These are phyloP conservation scores for Melampsora abietis-canadensis DNA, from an alignment of 1,284 basidiomycete genomes.

Conservation along the genomic window DNA sequence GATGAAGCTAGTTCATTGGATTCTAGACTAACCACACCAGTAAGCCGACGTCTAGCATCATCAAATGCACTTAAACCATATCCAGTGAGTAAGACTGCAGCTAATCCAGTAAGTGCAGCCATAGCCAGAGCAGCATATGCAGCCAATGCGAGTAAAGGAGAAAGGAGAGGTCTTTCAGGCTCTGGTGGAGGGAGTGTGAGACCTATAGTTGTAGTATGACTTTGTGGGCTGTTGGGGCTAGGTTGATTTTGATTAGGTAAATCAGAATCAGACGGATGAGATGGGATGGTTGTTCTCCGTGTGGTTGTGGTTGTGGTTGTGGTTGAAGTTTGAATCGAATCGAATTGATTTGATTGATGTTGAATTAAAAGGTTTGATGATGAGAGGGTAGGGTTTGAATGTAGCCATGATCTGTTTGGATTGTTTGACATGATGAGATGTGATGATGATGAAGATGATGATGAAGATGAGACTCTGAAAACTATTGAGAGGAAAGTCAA, in stretches of 20 bases:
- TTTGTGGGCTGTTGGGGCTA: not conserved
- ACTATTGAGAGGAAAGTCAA: too few relatives aligned
- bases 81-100: conserved; percentile 19
- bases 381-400: too few relatives aligned
- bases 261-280: not conserved
- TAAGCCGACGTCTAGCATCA: conserved; percentile 16
- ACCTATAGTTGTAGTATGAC: not conserved
- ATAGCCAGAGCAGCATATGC: conserved; percentile 18
- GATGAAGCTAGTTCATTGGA: not conserved
- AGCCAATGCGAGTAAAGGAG: conserved; percentile 24
- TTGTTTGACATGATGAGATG: too few relatives aligned
- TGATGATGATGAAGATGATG: too few relatives aligned
- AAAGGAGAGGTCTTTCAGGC: not conserved
- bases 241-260: not conserved
- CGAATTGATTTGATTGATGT: too few relatives aligned
- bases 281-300: not conserved
- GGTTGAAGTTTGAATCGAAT: too few relatives aligned
- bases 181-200: not conserved
- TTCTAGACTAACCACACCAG: conserved; percentile 5
- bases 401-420: too few relatives aligned
- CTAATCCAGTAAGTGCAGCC: conserved; percentile 18
- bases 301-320: too few relatives aligned
- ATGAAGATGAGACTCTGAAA: too few relatives aligned
- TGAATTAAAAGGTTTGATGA: too few relatives aligned
- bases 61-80: conserved; percentile 38